Percentiles rank a stretch among this genome's conserved stretches.
Conservation (phyloP, 345 rosid genomes). For the Anastatica hierochuntica region DNA sequence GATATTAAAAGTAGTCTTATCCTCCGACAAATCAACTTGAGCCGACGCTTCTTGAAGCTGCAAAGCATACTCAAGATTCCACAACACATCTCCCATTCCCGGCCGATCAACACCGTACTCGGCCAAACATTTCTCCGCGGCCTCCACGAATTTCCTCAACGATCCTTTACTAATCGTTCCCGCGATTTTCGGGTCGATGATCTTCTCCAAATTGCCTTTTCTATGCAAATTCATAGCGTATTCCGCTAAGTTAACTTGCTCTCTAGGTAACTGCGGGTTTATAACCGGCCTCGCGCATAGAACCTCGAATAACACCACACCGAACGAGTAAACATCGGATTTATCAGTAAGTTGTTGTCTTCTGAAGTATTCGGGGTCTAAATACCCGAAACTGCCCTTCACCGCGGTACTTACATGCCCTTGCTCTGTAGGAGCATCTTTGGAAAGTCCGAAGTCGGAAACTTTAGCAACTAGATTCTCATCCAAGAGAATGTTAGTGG, state of each 20-base stretch:
- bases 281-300: constrained; percentile 68
- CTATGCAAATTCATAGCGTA: constrained; percentile 70
- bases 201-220: constrained; percentile 46
- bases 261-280: constrained; percentile 51
- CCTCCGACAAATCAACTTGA: constrained; percentile 32
- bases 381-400: constrained; percentile 84
- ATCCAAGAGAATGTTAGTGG: constrained; percentile 77
- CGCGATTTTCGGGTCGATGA: constrained; percentile 49
- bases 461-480: constrained; percentile 73
- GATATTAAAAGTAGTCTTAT: constrained; percentile 26
- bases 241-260: constrained; percentile 69
- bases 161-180: constrained; percentile 43
- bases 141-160: constrained; percentile 52
- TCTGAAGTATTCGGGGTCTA: constrained; percentile 78
- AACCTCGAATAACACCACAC: constrained; percentile 76
- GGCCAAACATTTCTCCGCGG: constrained; percentile 78
- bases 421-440: constrained; percentile 58
- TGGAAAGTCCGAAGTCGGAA: constrained; percentile 72
- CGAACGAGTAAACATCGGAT: constrained; percentile 84
- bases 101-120: constrained; percentile 82
- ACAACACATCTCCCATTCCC: constrained; percentile 74
- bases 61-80: constrained; percentile 79
- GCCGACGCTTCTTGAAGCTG: constrained; percentile 63
- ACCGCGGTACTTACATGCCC: constrained; percentile 82
- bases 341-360: constrained; percentile 78